These are phyloP conservation scores for Mycena vitilis DNA, from an alignment of 768 basidiomycete genomes.

Conservation along the genomic window DNA sequence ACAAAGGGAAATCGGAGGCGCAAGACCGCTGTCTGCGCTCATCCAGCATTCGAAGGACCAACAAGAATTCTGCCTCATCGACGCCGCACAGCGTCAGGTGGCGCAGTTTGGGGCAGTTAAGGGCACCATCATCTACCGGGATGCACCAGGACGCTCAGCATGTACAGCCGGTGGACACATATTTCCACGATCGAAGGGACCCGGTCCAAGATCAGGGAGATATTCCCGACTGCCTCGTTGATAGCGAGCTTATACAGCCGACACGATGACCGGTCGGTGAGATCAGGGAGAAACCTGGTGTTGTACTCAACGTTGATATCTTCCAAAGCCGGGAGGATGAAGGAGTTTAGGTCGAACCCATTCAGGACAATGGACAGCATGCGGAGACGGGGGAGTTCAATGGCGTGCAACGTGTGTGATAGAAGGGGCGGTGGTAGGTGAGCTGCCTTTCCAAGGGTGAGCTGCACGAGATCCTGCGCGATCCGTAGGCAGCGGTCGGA, in stretches of 20 bases:
- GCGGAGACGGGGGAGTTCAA: slow-evolving; percentile 12
- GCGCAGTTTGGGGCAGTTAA: no score
- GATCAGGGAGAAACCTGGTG: not conserved
- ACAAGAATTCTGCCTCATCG: no score
- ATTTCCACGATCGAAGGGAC: no score
- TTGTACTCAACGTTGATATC: slow-evolving; percentile 5
- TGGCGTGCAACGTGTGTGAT: not conserved
- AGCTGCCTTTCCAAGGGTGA: slow-evolving; percentile 6
- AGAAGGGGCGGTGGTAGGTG: not conserved
- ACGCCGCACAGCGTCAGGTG: no score
- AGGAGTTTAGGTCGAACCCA: not conserved
- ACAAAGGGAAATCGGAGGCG: no score
- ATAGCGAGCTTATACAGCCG: not conserved
- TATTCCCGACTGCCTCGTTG: no score
- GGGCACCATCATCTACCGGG: no score
- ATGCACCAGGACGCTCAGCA: no score
- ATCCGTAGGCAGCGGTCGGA: slow-evolving; percentile 1
- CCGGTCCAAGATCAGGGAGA: no score
- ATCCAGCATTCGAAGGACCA: no score
- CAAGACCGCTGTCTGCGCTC: no score
- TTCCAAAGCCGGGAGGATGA: slow-evolving; percentile 16
- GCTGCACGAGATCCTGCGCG: not conserved
- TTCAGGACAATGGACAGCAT: slow-evolving; percentile 9
- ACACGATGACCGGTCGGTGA: slow-evolving; percentile 15
- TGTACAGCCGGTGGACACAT: no score